phyloP scores from a whole-genome alignment of 108 stramenopile genomes.

The Cyclotella distinguenda region DNA sequence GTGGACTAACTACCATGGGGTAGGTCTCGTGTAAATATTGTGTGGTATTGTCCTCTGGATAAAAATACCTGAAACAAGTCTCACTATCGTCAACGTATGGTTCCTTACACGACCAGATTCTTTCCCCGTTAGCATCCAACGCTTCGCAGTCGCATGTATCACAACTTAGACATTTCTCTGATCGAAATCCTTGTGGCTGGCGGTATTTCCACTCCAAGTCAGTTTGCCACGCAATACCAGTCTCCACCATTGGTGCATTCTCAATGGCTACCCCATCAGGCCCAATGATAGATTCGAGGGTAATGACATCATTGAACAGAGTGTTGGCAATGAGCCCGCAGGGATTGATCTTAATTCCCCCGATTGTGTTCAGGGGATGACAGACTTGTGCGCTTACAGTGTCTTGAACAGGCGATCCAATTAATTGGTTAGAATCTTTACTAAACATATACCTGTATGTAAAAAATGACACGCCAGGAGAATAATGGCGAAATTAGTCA shows the following conservation, averaged over 20 bases:
- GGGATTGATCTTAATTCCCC: conserved; percentile 79
- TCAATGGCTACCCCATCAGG: conserved; percentile 28
- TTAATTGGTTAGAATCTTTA: conserved; percentile 26
- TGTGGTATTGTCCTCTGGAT: conserved; percentile 83
- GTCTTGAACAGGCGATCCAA: conserved; percentile 27
- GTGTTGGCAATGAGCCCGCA: conserved; percentile 99
- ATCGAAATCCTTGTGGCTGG: conserved; percentile 77
- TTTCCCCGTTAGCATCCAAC: conserved; percentile 17
- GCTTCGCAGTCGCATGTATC: conserved; percentile 61
- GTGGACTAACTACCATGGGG: conserved; percentile 70
- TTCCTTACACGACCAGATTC: conserved; percentile 56
- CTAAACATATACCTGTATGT: conserved; percentile 12
- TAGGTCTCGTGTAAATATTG: conserved; percentile 88
- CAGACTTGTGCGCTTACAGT: conserved; percentile 34
- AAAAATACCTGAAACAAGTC: conserved; percentile 80
- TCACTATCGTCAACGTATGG: conserved; percentile 59
- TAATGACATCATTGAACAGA: conserved; percentile 93
- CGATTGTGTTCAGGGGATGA: conserved; percentile 61
- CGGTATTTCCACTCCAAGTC: conserved; percentile 89
- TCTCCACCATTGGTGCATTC: conserved; percentile 72
- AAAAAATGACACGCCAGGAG: background rate
- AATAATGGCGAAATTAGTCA: background rate
- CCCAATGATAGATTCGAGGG: conserved; percentile 43
- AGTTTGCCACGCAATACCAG: conserved; percentile 93
- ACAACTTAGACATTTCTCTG: conserved; percentile 57